These are phyloP conservation scores for Geotrichum phurueaensis DNA, from an alignment of 1,139 yeast species.

Conservation along the genomic window DNA sequence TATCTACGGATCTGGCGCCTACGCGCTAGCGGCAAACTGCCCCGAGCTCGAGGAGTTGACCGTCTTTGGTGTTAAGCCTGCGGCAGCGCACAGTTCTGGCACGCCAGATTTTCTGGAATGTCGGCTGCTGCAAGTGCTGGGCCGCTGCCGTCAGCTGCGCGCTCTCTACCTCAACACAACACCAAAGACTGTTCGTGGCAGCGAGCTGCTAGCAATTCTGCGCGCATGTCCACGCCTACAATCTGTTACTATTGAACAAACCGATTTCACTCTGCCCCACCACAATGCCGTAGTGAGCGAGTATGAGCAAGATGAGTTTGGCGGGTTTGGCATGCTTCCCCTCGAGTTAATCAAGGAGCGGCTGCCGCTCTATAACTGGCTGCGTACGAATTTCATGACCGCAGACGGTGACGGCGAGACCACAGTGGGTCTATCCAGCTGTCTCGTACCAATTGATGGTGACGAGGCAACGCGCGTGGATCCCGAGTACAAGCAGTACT, in stretches of 20 bases:
- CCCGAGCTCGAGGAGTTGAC: slow-evolving; percentile 2
- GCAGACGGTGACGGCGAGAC: background rate
- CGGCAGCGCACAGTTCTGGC: background rate
- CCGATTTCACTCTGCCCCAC: background rate
- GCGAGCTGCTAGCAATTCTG: background rate
- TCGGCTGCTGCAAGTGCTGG: slow-evolving; percentile 1
- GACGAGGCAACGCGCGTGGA: slow-evolving; percentile 4
- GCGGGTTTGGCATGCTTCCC: slow-evolving; percentile 8
- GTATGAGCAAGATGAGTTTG: slow-evolving; percentile 8
- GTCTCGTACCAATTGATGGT: slow-evolving; percentile 4
- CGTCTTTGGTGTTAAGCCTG: slow-evolving; percentile 1
- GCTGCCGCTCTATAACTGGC: slow-evolving; percentile 1
- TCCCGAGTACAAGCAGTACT: slow-evolving; percentile 5
- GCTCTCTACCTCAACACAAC: background rate
- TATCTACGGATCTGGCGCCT: slow-evolving; percentile 4
- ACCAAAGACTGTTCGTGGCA: background rate
- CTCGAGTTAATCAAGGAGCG: slow-evolving; percentile 5
- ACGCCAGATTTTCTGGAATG: slow-evolving; percentile 7
- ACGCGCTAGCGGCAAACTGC: slow-evolving; percentile 6
- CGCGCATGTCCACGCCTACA: background rate
- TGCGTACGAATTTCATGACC: background rate
- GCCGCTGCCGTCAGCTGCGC: background rate
- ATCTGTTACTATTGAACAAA: slow-evolving; percentile 2
- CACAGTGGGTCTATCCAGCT: background rate
- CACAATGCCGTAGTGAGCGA: slow-evolving; percentile 3